phyloP scores from a whole-genome alignment of 805 yeast species.

The Yarrowia divulgata region DNA sequence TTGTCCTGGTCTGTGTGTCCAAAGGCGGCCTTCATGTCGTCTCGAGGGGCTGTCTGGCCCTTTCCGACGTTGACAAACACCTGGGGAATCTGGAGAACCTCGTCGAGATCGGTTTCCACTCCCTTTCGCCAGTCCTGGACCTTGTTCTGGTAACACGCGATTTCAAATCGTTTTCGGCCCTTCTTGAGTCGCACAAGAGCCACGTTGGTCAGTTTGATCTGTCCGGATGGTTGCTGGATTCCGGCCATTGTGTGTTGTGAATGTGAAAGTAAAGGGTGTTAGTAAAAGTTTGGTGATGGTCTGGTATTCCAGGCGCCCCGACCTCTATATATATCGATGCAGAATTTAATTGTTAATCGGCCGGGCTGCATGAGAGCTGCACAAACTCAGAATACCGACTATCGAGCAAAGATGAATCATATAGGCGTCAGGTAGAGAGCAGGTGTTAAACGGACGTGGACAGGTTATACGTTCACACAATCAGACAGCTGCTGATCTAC shows the following conservation, averaged over 20 bases:
- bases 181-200: slow-evolving; percentile 90
- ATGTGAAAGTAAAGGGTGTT: neutral
- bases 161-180: slow-evolving; percentile 87
- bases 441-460: too few species aligned
- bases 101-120: slow-evolving; percentile 92
- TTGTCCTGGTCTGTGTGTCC: slow-evolving; percentile 76
- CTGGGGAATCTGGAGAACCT: slow-evolving; percentile 94
- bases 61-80: slow-evolving; percentile 92
- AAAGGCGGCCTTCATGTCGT: slow-evolving; percentile 76
- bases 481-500: too few species aligned
- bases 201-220: slow-evolving; percentile 90
- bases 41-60: slow-evolving; percentile 90
- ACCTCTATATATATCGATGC: slow-evolving; percentile 10
- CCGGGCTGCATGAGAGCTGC: slow-evolving; percentile 2
- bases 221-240: slow-evolving; percentile 87
- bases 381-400: neutral
- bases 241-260: slow-evolving; percentile 51
- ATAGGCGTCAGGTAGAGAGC: neutral
- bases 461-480: too few species aligned
- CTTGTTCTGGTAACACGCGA: slow-evolving; percentile 96
- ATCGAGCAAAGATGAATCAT: slow-evolving; percentile 34
- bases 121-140: slow-evolving; percentile 93
- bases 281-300: slow-evolving; percentile 19
- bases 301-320: neutral
- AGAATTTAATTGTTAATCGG: slow-evolving; percentile 27